phyloP scores from a whole-genome alignment of 169 alveolate species.

The Miamiensis avidus region DNA sequence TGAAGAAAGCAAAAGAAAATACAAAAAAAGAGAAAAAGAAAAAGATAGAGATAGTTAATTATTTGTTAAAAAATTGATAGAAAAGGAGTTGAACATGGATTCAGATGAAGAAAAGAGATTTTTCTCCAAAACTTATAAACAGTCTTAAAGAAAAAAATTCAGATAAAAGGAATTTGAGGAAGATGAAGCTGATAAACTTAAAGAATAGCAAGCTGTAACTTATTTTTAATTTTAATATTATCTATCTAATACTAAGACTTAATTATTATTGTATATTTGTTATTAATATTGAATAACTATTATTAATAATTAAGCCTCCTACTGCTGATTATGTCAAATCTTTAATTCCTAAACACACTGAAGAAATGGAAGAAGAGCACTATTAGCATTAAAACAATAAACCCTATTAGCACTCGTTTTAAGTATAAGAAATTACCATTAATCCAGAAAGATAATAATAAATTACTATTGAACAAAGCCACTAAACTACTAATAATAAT shows the following conservation, averaged over 20 bases:
- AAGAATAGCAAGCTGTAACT: not conserved
- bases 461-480: too few species aligned
- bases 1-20: not conserved
- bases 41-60: not conserved
- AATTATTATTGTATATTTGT: too few species aligned
- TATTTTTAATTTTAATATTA: too few species aligned
- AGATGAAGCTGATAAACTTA: not conserved
- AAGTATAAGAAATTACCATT: not conserved
- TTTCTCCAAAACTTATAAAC: too few species aligned
- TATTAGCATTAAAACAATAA: not conserved
- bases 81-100: not conserved
- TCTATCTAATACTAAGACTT: too few species aligned
- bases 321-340: not conserved
- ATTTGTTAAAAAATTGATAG: too few species aligned
- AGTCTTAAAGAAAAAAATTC: not conserved
- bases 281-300: too few species aligned
- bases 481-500: too few species aligned
- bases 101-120: not conserved
- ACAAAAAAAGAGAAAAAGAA: not conserved
- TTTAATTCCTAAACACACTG: not conserved
- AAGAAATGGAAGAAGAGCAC: not conserved
- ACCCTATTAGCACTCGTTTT: not conserved
- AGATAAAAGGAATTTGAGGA: not conserved
- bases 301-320: not conserved
- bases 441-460: too few species aligned